Base-by-base conservation (phyloP, 768 basidiomycete species). In the Artomyces pyxidatus region DNA sequence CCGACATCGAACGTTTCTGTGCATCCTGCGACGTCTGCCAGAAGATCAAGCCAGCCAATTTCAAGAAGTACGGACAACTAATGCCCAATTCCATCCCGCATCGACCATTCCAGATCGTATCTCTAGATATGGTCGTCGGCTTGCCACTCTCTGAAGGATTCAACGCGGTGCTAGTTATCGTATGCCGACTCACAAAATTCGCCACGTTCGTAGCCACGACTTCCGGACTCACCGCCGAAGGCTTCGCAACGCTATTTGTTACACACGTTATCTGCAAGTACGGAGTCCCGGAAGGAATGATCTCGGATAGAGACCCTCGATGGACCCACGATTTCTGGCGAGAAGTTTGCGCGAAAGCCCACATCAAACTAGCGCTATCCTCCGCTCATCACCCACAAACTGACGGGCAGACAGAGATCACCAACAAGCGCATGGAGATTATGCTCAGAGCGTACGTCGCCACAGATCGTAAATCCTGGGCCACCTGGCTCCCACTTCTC, bases 171-270 rank as follows among this genome's bases (percentile, higher is more conserved):
- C 19, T 58, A 16, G 58, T 58, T 1, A 28, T 57, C n/a, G 53
- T 54, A 2, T 49, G 57, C 41, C 32, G 54, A 9, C 44, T 66
- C 16, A 62, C 63, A 25, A 70, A 70, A 45, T 51, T 50, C 54
- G 61, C 56, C 2, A 55, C 60, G 32, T 66, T 67, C 49, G 53
- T 65, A 27, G 57, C 65, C 4, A 30, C 54, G 23, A 45, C 32
- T 16, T 49, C 54, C 19, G 50, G 22, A 2, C 12, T 54, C 1
- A 40, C 19, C 7, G 50, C 51, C 16, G 42, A 43, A 42, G 28
- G 42, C 6, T 53, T 55, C 26, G 53, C 46, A 5, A 9, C 1
- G n/a, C 25, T 53, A 17, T 55, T 55, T 37, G 46, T 55, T 4
- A 30, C 29, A 8, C 25, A 53, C 16, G 39, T 55, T n/a, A 30